phyloP scores from a whole-genome alignment of 2,329 filamentous ascomycete genomes.

The Pseudovirgaria hyperparasitica region DNA sequence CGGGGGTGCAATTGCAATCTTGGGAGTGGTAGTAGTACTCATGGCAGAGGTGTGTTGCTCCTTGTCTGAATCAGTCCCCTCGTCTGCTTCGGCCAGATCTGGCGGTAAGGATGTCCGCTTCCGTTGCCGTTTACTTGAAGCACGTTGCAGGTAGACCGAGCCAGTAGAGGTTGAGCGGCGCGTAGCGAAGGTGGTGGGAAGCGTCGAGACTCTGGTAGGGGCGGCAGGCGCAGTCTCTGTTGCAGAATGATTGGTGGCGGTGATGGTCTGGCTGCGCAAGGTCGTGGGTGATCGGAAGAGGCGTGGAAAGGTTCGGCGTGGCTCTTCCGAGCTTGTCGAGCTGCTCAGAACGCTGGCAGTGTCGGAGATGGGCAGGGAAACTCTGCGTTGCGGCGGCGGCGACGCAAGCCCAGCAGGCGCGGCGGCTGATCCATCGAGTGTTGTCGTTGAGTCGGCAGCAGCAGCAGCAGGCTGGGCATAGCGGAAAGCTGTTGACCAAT shows the following conservation, averaged over 20 bases:
- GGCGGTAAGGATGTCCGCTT: background rate
- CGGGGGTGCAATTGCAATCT: slow-evolving; percentile 16
- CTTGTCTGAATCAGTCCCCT: slow-evolving; percentile 1
- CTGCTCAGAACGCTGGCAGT: slow-evolving; percentile 20
- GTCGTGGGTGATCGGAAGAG: too few species aligned
- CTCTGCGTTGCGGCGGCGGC: slow-evolving; percentile 9
- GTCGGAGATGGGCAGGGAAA: slow-evolving; percentile 19
- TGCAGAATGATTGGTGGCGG: slow-evolving; percentile 13
- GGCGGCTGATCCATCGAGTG: slow-evolving; percentile 8
- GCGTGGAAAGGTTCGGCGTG: slow-evolving; percentile 16
- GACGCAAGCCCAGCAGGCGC: too few species aligned
- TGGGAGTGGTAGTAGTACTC: slow-evolving; percentile 10
- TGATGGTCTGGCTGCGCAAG: slow-evolving; percentile 12
- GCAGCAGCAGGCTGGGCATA: slow-evolving; percentile 7
- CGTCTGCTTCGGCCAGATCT: background rate
- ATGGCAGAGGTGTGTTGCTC: slow-evolving; percentile 2
- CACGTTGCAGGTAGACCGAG: slow-evolving; percentile 10
- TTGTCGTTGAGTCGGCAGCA: slow-evolving; percentile 7
- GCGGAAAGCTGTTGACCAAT: slow-evolving; percentile 35
- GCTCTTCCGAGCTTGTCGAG: slow-evolving; percentile 17
- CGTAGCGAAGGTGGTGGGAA: slow-evolving; percentile 10
- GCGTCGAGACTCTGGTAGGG: slow-evolving; percentile 11
- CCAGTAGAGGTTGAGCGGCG: slow-evolving; percentile 23
- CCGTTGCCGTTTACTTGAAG: slow-evolving; percentile 1
- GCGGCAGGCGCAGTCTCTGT: slow-evolving; percentile 8